Conservation (phyloP, 768 basidiomycete species). For the Panellus pusillus region DNA sequence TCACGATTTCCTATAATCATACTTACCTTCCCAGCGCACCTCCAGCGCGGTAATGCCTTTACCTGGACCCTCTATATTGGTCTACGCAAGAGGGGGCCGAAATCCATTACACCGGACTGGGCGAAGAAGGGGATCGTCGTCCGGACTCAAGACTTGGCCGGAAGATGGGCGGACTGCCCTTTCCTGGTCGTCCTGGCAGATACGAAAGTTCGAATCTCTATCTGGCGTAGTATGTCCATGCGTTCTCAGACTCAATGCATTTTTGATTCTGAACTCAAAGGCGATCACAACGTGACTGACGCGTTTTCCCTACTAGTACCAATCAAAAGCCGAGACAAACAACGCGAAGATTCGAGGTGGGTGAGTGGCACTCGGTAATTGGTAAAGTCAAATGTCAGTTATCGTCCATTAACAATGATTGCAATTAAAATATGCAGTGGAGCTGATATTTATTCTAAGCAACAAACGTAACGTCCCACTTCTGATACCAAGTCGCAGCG, state of each 20-base stretch:
- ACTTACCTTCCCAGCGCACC: not conserved
- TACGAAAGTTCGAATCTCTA: constrained; percentile 2
- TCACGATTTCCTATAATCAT: not conserved
- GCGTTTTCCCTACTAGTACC: too few species aligned
- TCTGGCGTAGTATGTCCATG: too few species aligned
- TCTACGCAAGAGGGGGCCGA: not conserved
- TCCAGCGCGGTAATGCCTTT: not conserved
- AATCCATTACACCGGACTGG: not conserved
- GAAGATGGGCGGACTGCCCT: constrained; percentile 1
- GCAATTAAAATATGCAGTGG: too few species aligned
- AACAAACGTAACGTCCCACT: not conserved
- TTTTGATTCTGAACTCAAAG: too few species aligned
- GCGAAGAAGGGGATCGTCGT: not conserved
- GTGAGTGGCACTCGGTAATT: too few species aligned
- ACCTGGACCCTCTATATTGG: constrained; percentile 5
- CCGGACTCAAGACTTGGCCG: not conserved
- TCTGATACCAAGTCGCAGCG: not conserved
- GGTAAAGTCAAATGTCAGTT: too few species aligned
- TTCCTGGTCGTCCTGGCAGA: not conserved
- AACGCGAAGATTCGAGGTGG: too few species aligned
- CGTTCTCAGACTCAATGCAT: too few species aligned
- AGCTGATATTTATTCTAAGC: not conserved
- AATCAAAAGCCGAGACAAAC: too few species aligned
- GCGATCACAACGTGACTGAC: too few species aligned
- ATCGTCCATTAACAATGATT: too few species aligned